Evolutionary conservation across 148 eudicot species (phyloP).

Genomic region (Euryodendron excelsum): DNA sequence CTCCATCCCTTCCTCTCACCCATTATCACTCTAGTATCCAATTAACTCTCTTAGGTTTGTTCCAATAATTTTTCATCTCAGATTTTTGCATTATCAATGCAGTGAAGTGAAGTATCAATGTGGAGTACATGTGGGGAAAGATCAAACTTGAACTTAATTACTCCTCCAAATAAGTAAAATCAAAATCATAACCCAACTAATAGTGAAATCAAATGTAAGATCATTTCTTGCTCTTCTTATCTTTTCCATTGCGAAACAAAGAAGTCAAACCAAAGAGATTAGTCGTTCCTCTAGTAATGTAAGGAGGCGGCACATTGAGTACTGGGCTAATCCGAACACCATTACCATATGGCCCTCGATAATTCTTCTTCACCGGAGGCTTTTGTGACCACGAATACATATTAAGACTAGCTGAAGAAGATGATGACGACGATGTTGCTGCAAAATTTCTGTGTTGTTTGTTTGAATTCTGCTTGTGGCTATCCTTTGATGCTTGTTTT

Average conservation of each 20-base stretch:
- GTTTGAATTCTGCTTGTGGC: background rate
- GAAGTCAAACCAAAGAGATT: conserved; percentile 48
- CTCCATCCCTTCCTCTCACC: background rate
- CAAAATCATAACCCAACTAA: background rate
- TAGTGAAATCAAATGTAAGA: background rate
- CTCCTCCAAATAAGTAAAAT: background rate
- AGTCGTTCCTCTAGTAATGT: conserved; percentile 46
- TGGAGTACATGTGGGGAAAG: too few relatives aligned
- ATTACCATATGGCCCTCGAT: conserved; percentile 10
- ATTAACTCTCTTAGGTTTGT: too few relatives aligned
- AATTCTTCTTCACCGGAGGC: conserved; percentile 39
- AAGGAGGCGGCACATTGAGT: conserved; percentile 48
- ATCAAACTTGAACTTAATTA: too few relatives aligned
- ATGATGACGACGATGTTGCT: conserved; percentile 3
- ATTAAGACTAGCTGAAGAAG: too few relatives aligned
- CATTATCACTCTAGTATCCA: background rate
- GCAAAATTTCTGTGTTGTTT: background rate
- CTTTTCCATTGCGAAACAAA: conserved; percentile 41
- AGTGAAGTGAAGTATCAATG: too few relatives aligned
- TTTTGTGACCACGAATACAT: conserved; percentile 27
- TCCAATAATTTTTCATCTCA: too few relatives aligned
- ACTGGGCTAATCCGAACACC: conserved; percentile 20
- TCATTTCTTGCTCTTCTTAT: conserved; percentile 40
- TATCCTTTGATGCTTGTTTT: background rate
- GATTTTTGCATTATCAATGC: too few relatives aligned